A percentile compares a stretch with the other conserved stretches of the same genome.
Evolutionary conservation across 805 yeast genomes (phyloP).

Genomic region (Pichia membranifaciens): DNA sequence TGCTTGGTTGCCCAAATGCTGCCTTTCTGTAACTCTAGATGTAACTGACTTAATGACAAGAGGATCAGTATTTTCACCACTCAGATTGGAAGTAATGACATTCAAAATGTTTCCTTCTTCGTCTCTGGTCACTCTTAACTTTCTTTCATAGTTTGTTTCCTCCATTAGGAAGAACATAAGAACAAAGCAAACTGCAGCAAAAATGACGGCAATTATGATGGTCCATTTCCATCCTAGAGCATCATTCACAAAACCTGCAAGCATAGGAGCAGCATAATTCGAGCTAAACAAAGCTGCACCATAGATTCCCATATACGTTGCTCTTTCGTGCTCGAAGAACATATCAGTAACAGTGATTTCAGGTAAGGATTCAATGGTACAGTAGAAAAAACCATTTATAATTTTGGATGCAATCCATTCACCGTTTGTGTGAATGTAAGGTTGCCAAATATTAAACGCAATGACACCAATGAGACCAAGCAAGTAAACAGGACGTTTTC

Average conservation of each 20-base stretch:
- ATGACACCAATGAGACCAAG: constrained; percentile 28
- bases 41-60: constrained; percentile 8
- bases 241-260: constrained; percentile 51
- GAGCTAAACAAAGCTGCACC: constrained; percentile 49
- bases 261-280: constrained; percentile 52
- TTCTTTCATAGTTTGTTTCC: constrained; percentile 45
- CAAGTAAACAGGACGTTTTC: constrained; percentile 34
- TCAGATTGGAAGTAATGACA: constrained; percentile 22
- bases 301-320: constrained; percentile 43
- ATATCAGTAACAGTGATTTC: constrained; percentile 45
- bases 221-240: constrained; percentile 50
- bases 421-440: constrained; percentile 28
- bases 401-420: constrained; percentile 29
- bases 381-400: constrained; percentile 29
- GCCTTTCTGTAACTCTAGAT: constrained; percentile 16
- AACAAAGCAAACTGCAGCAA: constrained; percentile 36
- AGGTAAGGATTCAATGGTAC: constrained; percentile 43
- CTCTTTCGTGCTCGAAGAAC: constrained; percentile 47
- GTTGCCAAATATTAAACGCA: constrained; percentile 31
- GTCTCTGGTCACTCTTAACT: constrained; percentile 23
- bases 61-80: constrained; percentile 1
- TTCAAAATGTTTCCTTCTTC: constrained; percentile 19
- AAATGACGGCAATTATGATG: constrained; percentile 43
- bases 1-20: constrained; percentile 28
- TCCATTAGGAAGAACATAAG: constrained; percentile 43